Percentiles rank a stretch among this genome's conserved stretches.
These are phyloP conservation scores for Colletotrichum sublineola DNA, from an alignment of 2,329 filamentous ascomycete species.

Conservation along the genomic window DNA sequence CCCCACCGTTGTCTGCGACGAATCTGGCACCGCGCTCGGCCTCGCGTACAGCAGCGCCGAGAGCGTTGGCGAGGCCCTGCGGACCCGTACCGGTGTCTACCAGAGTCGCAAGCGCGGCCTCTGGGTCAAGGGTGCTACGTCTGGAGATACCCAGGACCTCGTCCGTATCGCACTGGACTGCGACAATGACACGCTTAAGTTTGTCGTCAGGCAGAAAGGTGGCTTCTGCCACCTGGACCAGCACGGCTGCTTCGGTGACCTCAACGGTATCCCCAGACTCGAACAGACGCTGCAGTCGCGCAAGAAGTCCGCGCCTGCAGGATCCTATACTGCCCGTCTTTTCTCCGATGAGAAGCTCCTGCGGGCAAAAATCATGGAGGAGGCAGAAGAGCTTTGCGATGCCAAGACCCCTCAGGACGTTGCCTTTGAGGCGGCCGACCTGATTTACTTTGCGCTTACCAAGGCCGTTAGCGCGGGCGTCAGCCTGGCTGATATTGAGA, in stretches of 20 bases:
- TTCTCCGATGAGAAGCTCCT: slow-evolving; percentile 93
- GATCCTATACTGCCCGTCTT: slow-evolving; percentile 92
- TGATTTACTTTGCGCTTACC: slow-evolving; percentile 95
- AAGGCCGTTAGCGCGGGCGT: slow-evolving; percentile 90
- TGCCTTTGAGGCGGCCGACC: slow-evolving; percentile 93
- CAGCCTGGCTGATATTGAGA: slow-evolving; percentile 88
- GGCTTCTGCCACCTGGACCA: slow-evolving; percentile 95
- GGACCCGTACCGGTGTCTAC: slow-evolving; percentile 86
- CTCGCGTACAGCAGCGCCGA: slow-evolving; percentile 95
- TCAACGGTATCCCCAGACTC: slow-evolving; percentile 83
- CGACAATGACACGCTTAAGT: slow-evolving; percentile 92
- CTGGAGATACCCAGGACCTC: slow-evolving; percentile 92
- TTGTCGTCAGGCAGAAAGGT: slow-evolving; percentile 90
- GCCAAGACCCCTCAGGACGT: slow-evolving; percentile 86
- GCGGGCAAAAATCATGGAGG: slow-evolving; percentile 97
- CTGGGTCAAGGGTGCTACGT: slow-evolving; percentile 97
- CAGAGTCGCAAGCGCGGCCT: slow-evolving; percentile 95
- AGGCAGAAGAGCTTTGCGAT: slow-evolving; percentile 94
- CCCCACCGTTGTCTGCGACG: slow-evolving; percentile 91
- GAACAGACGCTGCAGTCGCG: slow-evolving; percentile 88
- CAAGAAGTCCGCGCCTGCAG: slow-evolving; percentile 84
- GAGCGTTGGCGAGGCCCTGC: slow-evolving; percentile 88
- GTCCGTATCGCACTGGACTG: slow-evolving; percentile 89
- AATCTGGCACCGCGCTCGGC: slow-evolving; percentile 85
- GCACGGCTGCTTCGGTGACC: slow-evolving; percentile 90